A percentile compares a stretch with the other conserved stretches of the same genome.
Conservation (phyloP, 805 yeast species). For the Zygoascus biomembranicola region DNA sequence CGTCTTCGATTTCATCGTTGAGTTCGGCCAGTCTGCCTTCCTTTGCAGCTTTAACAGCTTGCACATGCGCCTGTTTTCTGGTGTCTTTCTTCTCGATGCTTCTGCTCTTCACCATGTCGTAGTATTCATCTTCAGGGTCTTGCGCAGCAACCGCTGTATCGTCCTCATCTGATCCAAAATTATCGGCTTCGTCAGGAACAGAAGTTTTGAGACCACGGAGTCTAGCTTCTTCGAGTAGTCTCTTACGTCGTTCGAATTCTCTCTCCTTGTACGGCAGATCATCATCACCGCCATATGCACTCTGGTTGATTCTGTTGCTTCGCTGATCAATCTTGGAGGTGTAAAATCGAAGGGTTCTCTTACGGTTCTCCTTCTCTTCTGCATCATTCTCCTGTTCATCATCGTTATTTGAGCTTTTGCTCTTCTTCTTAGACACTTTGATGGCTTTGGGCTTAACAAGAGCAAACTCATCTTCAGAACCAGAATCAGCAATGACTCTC, state of each 20-base stretch:
- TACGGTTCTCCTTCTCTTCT: constrained; percentile 76
- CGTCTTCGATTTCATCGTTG: constrained; percentile 51
- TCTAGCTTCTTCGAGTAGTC: constrained; percentile 81
- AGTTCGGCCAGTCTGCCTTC: constrained; percentile 76
- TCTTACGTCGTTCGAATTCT: constrained; percentile 79
- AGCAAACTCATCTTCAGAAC: constrained; percentile 34
- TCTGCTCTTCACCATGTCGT: constrained; percentile 43
- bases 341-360: constrained; percentile 82
- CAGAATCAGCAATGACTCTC: background rate
- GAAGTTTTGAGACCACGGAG: constrained; percentile 63
- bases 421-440: constrained; percentile 28
- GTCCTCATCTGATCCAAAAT: constrained; percentile 18
- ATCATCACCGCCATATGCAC: constrained; percentile 53
- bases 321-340: constrained; percentile 93
- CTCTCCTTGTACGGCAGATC: constrained; percentile 92
- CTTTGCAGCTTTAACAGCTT: constrained; percentile 70
- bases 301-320: constrained; percentile 46
- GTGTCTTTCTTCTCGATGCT: constrained; percentile 42
- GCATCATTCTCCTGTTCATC: constrained; percentile 73
- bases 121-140: constrained; percentile 44
- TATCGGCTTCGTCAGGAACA: constrained; percentile 39
- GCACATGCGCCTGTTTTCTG: constrained; percentile 56
- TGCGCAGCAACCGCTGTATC: constrained; percentile 9
- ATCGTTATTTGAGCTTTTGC: constrained; percentile 43
- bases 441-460: constrained; percentile 40